Conservation (phyloP, 495 filamentous ascomycete species). For the Tuber umbilicatum region DNA sequence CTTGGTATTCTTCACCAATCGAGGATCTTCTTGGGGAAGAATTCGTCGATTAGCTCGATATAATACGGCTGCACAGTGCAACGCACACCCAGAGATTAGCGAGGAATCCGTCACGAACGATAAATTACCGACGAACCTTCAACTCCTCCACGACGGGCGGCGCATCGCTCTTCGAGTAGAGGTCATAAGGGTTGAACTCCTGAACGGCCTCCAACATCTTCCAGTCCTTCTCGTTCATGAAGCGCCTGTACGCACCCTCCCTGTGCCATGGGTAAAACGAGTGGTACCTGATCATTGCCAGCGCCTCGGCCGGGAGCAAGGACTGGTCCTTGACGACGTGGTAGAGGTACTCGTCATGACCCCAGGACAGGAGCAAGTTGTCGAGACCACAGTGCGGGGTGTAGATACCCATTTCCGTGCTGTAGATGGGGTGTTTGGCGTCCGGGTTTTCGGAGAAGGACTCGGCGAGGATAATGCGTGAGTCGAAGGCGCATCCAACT, state of each 20-base stretch:
- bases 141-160: constrained; percentile 66
- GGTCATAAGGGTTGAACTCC: constrained; percentile 84
- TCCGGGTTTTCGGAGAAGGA: constrained; percentile 70
- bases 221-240: constrained; percentile 76
- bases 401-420: constrained; percentile 72
- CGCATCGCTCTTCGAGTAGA: constrained; percentile 87
- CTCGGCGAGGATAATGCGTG: constrained; percentile 68
- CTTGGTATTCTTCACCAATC: constrained; percentile 55
- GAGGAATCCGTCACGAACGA: neutral
- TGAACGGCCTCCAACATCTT: constrained; percentile 70
- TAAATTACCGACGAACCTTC: constrained; percentile 48
- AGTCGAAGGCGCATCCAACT: constrained; percentile 76
- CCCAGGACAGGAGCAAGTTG: constrained; percentile 83
- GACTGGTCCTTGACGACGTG: constrained; percentile 73
- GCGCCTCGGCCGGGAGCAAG: constrained; percentile 66
- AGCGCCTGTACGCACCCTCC: constrained; percentile 65
- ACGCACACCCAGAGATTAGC: constrained; percentile 5
- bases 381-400: constrained; percentile 66
- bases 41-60: constrained; percentile 75
- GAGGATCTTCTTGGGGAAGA: constrained; percentile 68
- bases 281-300: constrained; percentile 88
- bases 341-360: constrained; percentile 88
- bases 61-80: constrained; percentile 59
- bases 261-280: constrained; percentile 87
- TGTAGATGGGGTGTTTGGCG: constrained; percentile 57